phyloP scores from a whole-genome alignment of 139 green algal species.

The Pseudopediastrum boryanum region DNA sequence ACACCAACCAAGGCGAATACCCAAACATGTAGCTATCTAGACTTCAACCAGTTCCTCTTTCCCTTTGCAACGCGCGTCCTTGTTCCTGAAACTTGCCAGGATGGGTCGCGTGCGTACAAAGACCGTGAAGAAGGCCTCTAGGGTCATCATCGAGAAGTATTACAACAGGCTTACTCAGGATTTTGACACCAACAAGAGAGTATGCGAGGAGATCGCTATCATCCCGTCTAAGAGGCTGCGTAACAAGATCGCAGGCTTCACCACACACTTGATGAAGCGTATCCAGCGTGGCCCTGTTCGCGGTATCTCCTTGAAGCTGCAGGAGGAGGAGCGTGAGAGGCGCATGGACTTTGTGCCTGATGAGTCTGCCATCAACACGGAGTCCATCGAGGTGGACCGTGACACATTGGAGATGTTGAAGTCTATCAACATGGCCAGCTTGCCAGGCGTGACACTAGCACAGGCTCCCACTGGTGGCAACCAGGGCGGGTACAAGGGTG shows the following conservation, averaged over 20 bases:
- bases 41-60: no score
- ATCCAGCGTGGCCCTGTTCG: constrained; percentile 98
- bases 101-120: constrained; percentile 98
- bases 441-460: constrained; percentile 80
- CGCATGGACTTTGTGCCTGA: constrained; percentile 99
- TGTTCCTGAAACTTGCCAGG: constrained; percentile 16
- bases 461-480: constrained; percentile 9
- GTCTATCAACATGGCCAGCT: constrained; percentile 88
- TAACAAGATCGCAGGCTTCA: constrained; percentile 99
- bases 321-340: constrained; percentile 99
- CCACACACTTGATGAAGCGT: constrained; percentile 99
- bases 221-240: constrained; percentile 97
- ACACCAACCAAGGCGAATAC: no score
- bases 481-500: constrained; percentile 36
- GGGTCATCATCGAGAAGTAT: constrained; percentile 99
- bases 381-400: constrained; percentile 97
- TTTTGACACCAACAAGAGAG: constrained; percentile 98
- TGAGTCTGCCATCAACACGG: constrained; percentile 92
- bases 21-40: no score
- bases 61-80: no score
- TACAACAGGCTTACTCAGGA: constrained; percentile 95
- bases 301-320: constrained; percentile 99
- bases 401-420: constrained; percentile 98
- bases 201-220: constrained; percentile 96
- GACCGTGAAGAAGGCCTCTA: constrained; percentile 98